Conservation (phyloP, 2,329 filamentous ascomycete species). For the Truncatella angustata region DNA sequence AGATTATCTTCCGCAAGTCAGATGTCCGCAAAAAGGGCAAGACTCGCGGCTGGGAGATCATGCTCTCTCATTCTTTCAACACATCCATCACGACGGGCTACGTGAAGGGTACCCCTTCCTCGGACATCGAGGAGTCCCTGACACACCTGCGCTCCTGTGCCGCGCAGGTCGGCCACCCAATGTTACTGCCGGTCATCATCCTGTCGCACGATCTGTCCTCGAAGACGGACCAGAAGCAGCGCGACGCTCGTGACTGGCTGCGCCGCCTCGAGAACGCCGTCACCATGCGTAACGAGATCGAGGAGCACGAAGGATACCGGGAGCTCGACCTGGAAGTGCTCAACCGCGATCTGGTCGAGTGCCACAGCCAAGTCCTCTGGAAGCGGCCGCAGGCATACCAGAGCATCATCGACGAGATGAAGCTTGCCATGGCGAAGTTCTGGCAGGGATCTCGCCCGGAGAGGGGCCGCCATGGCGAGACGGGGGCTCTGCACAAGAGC, state of each 20-base stretch:
- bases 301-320: constrained; percentile 52
- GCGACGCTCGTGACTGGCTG: constrained; percentile 61
- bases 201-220: constrained; percentile 56
- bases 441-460: constrained; percentile 14
- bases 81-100: constrained; percentile 58
- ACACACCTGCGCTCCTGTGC: constrained; percentile 49
- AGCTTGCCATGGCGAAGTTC: constrained; percentile 46
- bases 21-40: constrained; percentile 63
- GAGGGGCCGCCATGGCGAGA: constrained; percentile 7
- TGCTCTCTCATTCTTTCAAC: constrained; percentile 56
- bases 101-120: constrained; percentile 59
- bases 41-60: constrained; percentile 64
- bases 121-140: constrained; percentile 50
- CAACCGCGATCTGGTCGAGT: constrained; percentile 62
- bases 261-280: constrained; percentile 60
- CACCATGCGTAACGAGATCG: constrained; percentile 58
- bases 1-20: constrained; percentile 64
- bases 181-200: constrained; percentile 58
- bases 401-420: constrained; percentile 51
- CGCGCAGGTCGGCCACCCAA: constrained; percentile 52
- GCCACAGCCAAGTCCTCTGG: constrained; percentile 61
- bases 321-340: constrained; percentile 58
- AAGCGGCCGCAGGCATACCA: constrained; percentile 61
- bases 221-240: constrained; percentile 59
- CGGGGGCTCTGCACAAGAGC: constrained; percentile 43